Evolutionary conservation across 768 basidiomycete genomes (phyloP).

Genomic region (Gloeostereum incarnatum): DNA sequence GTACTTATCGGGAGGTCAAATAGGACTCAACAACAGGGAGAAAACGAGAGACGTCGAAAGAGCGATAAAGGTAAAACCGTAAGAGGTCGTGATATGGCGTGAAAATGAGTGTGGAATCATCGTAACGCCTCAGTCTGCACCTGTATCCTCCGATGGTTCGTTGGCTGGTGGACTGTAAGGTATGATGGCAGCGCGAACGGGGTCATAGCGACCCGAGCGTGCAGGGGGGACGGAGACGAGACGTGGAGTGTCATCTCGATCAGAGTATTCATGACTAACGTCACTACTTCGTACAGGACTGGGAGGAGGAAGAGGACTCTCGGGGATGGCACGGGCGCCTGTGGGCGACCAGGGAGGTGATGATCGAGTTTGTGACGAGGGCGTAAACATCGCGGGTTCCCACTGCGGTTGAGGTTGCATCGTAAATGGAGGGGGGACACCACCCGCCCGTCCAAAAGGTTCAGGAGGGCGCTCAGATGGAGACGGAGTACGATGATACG

Average conservation of each 20-base stretch:
- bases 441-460: conserved; percentile 13
- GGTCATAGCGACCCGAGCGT: conserved; percentile 41
- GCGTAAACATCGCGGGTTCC: conserved; percentile 34
- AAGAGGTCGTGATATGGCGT: too few species aligned
- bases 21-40: too few species aligned
- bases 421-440: conserved; percentile 50
- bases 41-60: conserved; percentile 12
- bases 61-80: conserved; percentile 15
- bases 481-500: conserved; percentile 22
- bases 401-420: conserved; percentile 62
- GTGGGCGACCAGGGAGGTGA: background rate
- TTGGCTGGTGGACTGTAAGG: conserved; percentile 15
- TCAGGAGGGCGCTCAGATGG: conserved; percentile 4
- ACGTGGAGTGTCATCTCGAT: too few species aligned
- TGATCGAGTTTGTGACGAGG: conserved; percentile 6
- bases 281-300: background rate
- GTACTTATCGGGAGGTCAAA: too few species aligned
- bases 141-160: too few species aligned
- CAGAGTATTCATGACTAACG: background rate
- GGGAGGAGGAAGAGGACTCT: background rate
- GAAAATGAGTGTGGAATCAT: too few species aligned
- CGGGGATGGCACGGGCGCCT: background rate
- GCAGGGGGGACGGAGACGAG: conserved; percentile 16
- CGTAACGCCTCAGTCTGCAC: too few species aligned
- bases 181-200: conserved; percentile 37